Conservation (phyloP, 2,329 filamentous ascomycete species). For the Aspergillus floridensis region DNA sequence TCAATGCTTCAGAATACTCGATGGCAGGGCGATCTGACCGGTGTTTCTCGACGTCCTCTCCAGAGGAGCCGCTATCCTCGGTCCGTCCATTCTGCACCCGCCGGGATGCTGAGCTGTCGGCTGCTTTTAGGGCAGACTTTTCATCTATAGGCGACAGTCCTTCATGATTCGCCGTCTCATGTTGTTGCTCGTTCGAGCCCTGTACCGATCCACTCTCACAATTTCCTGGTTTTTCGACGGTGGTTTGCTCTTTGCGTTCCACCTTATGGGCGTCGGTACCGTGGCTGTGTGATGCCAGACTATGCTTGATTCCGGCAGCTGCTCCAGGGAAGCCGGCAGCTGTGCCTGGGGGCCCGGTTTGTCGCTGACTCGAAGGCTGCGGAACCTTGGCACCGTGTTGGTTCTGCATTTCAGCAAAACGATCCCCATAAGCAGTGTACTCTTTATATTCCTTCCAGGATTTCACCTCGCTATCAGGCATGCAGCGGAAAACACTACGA, state of each 20-base stretch:
- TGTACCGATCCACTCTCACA: constrained; percentile 34
- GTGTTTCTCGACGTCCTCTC: constrained; percentile 34
- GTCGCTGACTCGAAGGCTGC: constrained; percentile 44
- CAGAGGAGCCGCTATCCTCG: constrained; percentile 24
- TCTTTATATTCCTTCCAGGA: constrained; percentile 93
- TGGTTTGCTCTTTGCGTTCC: constrained; percentile 29
- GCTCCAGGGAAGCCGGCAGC: constrained; percentile 21
- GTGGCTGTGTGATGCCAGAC: constrained; percentile 25
- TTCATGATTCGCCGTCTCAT: constrained; percentile 30
- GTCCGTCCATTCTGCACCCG: constrained; percentile 23
- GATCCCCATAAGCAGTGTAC: constrained; percentile 71
- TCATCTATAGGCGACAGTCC: constrained; percentile 41
- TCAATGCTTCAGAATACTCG: constrained; percentile 42
- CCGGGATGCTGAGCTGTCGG: constrained; percentile 28
- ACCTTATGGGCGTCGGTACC: constrained; percentile 30
- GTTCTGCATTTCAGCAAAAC: constrained; percentile 69
- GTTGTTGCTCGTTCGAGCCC: constrained; percentile 34
- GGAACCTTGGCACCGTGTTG: constrained; percentile 51
- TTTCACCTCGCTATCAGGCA: constrained; percentile 91
- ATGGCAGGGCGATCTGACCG: constrained; percentile 31
- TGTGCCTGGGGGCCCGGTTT: constrained; percentile 40
- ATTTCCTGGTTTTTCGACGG: constrained; percentile 36
- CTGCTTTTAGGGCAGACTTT: constrained; percentile 39
- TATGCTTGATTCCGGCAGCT: constrained; percentile 25
- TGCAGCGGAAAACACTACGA: constrained; percentile 89